A percentile compares a stretch with the other conserved stretches of the same genome.
Evolutionary conservation across 164 flowering plant genomes (phyloP).

Genomic region (Warburgia ugandensis): DNA sequence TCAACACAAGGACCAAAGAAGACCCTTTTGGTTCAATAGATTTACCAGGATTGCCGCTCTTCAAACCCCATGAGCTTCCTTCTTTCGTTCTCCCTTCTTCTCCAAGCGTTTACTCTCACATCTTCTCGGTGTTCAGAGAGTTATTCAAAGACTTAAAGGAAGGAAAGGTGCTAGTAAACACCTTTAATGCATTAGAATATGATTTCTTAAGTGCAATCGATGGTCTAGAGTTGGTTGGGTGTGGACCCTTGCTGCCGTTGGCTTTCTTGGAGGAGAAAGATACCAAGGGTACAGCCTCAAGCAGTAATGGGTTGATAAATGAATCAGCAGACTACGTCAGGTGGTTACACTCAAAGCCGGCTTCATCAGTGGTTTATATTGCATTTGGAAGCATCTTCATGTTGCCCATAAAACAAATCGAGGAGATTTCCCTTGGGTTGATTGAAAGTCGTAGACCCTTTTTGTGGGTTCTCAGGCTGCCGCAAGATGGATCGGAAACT

Average conservation of each 20-base stretch:
- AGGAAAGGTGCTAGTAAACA: slow-evolving; percentile 34
- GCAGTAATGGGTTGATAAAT: slow-evolving; percentile 30
- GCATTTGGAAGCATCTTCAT: slow-evolving; percentile 36
- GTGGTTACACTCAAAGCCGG: slow-evolving; percentile 39
- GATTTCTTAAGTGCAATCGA: slow-evolving; percentile 30
- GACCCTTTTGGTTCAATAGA: neutral
- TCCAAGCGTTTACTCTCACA: neutral
- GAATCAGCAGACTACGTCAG: slow-evolving; percentile 15
- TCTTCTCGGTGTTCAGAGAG: slow-evolving; percentile 8
- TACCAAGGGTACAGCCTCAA: slow-evolving; percentile 23
- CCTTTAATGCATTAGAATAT: slow-evolving; percentile 40
- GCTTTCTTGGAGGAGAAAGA: slow-evolving; percentile 27
- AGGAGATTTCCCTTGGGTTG: slow-evolving; percentile 30
- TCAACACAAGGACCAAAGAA: slow-evolving; percentile 10
- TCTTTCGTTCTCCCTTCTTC: slow-evolving; percentile 19
- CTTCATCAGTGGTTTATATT: no score
- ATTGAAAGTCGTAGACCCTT: slow-evolving; percentile 20
- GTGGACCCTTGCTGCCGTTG: slow-evolving; percentile 60
- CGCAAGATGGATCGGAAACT: neutral
- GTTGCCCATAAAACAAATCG: slow-evolving; percentile 21
- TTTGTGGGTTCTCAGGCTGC: slow-evolving; percentile 32
- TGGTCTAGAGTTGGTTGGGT: slow-evolving; percentile 14
- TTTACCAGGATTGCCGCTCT: slow-evolving; percentile 30
- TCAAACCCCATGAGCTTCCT: slow-evolving; percentile 25
- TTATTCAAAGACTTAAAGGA: slow-evolving; percentile 28